phyloP scores from a whole-genome alignment of 1,284 basidiomycete species.

The Trametes pubescens region DNA sequence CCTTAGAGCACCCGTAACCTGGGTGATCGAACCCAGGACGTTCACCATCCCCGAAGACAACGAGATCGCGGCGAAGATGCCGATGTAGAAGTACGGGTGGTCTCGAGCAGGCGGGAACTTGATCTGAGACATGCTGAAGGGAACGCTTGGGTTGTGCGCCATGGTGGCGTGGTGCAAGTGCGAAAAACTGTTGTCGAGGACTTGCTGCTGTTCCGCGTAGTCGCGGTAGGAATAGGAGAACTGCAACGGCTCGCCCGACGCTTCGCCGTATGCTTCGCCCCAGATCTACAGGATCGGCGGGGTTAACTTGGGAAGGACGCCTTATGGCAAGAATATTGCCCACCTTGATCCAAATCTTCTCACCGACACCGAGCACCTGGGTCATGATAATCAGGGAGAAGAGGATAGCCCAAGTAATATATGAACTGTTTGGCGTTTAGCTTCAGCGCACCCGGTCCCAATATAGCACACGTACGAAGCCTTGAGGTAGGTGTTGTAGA shows the following conservation, averaged over 20 bases:
- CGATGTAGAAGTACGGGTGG: conserved; percentile 71
- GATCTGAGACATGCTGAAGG: conserved; percentile 44
- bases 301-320: not conserved
- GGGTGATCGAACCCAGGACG: conserved; percentile 55
- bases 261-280: conserved; percentile 63
- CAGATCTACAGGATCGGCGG: conserved; percentile 51
- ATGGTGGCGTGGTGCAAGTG: conserved; percentile 46
- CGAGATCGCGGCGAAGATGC: conserved; percentile 66
- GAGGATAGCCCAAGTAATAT: conserved; percentile 68
- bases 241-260: conserved; percentile 20
- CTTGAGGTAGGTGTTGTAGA: conserved; percentile 82
- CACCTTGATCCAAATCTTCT: conserved; percentile 82
- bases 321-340: conserved; percentile 27
- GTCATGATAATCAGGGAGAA: conserved; percentile 56
- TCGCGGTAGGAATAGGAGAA: conserved; percentile 41
- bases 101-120: conserved; percentile 55
- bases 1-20: conserved; percentile 68
- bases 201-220: conserved; percentile 44
- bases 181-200: conserved; percentile 49
- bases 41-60: conserved; percentile 55
- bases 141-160: conserved; percentile 33
- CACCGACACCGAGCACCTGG: conserved; percentile 59
- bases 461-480: conserved; percentile 56
- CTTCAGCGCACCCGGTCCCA: not conserved
- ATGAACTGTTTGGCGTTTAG: conserved; percentile 53